phyloP scores from a whole-genome alignment of 2,329 filamentous ascomycete species.

The Cladosporium cucumerinum region DNA sequence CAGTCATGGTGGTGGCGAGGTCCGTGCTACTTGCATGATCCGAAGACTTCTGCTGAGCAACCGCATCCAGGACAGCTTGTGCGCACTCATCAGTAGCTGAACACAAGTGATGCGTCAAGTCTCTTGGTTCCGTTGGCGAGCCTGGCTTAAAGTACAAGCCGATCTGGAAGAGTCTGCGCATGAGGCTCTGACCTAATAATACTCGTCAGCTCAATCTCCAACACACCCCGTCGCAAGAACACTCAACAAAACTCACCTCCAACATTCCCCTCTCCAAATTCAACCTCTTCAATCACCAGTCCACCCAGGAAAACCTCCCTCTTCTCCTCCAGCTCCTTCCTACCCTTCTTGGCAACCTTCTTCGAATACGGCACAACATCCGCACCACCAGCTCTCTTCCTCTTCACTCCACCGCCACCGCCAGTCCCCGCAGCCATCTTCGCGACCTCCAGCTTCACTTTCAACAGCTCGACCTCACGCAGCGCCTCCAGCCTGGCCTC shows the following conservation, averaged over 20 bases:
- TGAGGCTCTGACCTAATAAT: slow-evolving; percentile 22
- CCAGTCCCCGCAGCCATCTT: slow-evolving; percentile 15
- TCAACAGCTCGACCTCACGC: slow-evolving; percentile 26
- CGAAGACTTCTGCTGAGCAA: neutral
- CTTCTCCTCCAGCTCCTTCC: slow-evolving; percentile 19
- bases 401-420: slow-evolving; percentile 22
- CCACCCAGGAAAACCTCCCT: slow-evolving; percentile 8
- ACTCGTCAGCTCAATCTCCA: neutral
- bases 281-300: slow-evolving; percentile 3
- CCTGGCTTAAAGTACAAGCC: slow-evolving; percentile 25
- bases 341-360: slow-evolving; percentile 25
- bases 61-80: neutral
- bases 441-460: slow-evolving; percentile 21
- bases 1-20: slow-evolving; percentile 23
- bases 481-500: slow-evolving; percentile 23
- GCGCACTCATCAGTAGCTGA: neutral
- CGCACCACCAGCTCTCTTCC: slow-evolving; percentile 27
- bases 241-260: neutral
- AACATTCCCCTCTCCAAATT: neutral
- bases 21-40: slow-evolving; percentile 5
- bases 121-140: slow-evolving; percentile 17
- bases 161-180: slow-evolving; percentile 30
- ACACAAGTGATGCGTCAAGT: neutral
- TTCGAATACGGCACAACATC: slow-evolving; percentile 26
- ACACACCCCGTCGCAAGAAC: neutral